These are phyloP conservation scores for Leptosphaerulina australis DNA, from an alignment of 2,329 filamentous ascomycete species.

Conservation along the genomic window DNA sequence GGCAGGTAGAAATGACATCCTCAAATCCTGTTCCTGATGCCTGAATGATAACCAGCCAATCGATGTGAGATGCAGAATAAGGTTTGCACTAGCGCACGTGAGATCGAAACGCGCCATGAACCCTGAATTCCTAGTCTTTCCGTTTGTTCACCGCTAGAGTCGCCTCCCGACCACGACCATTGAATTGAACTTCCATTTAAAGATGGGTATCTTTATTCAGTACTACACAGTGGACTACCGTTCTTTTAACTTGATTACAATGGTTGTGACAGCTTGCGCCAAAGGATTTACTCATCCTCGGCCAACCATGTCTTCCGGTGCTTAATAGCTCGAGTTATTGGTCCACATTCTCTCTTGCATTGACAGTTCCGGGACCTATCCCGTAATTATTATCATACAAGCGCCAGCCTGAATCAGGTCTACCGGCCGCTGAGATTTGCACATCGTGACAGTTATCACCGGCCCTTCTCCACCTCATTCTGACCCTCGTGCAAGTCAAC, in stretches of 20 bases:
- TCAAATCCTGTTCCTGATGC: background rate
- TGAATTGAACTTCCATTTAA: background rate
- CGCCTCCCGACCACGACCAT: background rate
- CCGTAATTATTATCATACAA: conserved; percentile 15
- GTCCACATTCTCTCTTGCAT: conserved; percentile 7
- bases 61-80: conserved; percentile 9
- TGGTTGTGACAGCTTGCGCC: background rate
- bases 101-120: conserved; percentile 2
- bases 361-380: conserved; percentile 9
- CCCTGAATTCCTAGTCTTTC: conserved; percentile 1
- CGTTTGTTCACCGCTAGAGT: conserved; percentile 5
- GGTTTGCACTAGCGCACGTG: conserved; percentile 13
- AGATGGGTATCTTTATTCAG: background rate
- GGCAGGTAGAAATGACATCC: background rate
- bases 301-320: conserved; percentile 12
- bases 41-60: background rate
- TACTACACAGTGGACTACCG: background rate
- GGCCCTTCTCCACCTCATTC: conserved; percentile 13
- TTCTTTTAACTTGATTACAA: background rate
- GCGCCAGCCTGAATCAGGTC: conserved; percentile 17
- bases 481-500: conserved; percentile 9
- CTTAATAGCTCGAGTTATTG: conserved; percentile 16
- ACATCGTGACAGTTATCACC: conserved; percentile 14
- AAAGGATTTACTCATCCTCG: conserved; percentile 4
- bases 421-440: conserved; percentile 10